Base-by-base conservation (phyloP, 441 rosid species). In the Kokia cookei region DNA sequence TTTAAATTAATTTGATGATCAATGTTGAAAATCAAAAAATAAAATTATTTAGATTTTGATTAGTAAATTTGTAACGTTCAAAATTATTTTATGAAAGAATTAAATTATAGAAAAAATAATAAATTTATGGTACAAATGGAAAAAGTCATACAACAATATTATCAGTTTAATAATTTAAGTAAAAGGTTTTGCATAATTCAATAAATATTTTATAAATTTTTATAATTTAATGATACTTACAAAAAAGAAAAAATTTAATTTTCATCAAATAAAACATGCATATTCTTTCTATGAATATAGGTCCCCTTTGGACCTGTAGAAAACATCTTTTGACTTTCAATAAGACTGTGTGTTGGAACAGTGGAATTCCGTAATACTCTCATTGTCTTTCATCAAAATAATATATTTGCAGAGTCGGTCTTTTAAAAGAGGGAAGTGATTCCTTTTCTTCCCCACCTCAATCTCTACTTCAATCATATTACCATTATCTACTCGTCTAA, bases 381-480 rank as follows among this genome's bases (percentile, higher is more conserved):
- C 45, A 50, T 48, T 3, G 54, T 54, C 43, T 35, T 70, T 14
- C 14, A 37, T 37, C 6, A 57, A 15, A 71, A 22, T 12, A 69
- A 29, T 19, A 47, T 37, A 53, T 17, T 37, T 17, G 6, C 35
- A 70, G 64, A 55, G 55, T 42, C 37, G 19, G 32, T 29, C n/a
- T 24, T 15, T 5, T 1, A 15, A 43, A 4, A 48, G 57, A 32
- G 27, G 26, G 11, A 47, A 32, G 51, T 22, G 61, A 6, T 59
- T 69, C 71, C 47, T n/a, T 54, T 53, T 53, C 26, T 7, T 53
- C 58, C 24, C 7, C 10, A 3, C 62, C 32, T 37, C 26, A 27
- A 40, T 64, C 42, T 40, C 73, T 61, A 48, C 69, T 48, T 48
- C 35, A 71, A 59, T 35, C 29, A 68, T n/a, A 26, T 60, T 48